Evolutionary conservation across 371 early-diverging fungal species (phyloP).

Genomic region (Mucor sp.): DNA sequence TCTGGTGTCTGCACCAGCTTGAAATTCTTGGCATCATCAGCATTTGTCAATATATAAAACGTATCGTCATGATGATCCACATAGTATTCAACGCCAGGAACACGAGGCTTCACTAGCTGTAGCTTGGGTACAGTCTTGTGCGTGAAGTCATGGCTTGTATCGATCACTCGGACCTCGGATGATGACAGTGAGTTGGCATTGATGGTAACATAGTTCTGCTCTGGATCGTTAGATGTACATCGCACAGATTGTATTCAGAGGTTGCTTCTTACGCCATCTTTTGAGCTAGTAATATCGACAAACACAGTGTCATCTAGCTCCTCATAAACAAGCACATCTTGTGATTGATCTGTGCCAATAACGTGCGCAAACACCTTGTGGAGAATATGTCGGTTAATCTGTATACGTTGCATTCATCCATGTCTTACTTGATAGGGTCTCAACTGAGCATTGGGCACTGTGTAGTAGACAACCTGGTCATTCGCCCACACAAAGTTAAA

Average conservation of each 20-base stretch:
- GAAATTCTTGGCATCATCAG: constrained; percentile 61
- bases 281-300: constrained; percentile 80
- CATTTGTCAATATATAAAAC: constrained; percentile 78
- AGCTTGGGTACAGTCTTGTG: constrained; percentile 31
- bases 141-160: constrained; percentile 50
- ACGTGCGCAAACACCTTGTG: constrained; percentile 58
- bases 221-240: background rate
- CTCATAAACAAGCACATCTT: constrained; percentile 69
- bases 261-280: constrained; percentile 61
- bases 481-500: constrained; percentile 87
- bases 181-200: constrained; percentile 76
- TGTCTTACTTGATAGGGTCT: constrained; percentile 64
- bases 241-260: background rate
- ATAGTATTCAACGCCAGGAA: constrained; percentile 70
- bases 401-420: background rate
- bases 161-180: constrained; percentile 71
- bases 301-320: constrained; percentile 71
- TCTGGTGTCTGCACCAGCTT: constrained; percentile 60
- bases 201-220: constrained; percentile 68
- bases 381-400: background rate
- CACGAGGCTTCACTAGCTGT: constrained; percentile 60
- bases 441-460: constrained; percentile 72
- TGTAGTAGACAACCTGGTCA: constrained; percentile 68
- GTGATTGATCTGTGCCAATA: constrained; percentile 54
- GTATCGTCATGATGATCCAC: constrained; percentile 78